phyloP scores from a whole-genome alignment of 73 alveolate species.

The Blepharisma stoltei region DNA sequence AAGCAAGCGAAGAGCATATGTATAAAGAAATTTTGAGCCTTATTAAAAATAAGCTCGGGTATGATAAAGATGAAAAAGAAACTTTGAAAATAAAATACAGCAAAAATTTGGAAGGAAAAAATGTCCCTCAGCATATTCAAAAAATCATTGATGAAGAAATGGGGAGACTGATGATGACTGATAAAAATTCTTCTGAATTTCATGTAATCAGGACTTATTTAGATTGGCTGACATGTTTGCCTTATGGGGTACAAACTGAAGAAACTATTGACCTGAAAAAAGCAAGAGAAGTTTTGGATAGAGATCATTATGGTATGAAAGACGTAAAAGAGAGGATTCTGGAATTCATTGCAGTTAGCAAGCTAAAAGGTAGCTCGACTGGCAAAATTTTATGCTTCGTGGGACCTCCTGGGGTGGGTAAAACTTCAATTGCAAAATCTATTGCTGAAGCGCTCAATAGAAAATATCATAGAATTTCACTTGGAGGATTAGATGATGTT shows the following conservation, averaged over 20 bases:
- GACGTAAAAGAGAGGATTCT: constrained; percentile 73
- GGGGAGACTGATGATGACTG: constrained; percentile 45
- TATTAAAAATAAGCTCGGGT: constrained; percentile 17
- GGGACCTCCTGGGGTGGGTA: constrained; percentile 95
- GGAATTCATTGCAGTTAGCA: constrained; percentile 84
- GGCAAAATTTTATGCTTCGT: constrained; percentile 82
- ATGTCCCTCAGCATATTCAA: constrained; percentile 55
- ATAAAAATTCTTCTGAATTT: constrained; percentile 49
- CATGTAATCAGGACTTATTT: constrained; percentile 62
- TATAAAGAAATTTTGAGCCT: constrained; percentile 25
- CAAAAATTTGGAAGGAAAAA: constrained; percentile 55
- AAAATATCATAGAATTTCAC: constrained; percentile 67
- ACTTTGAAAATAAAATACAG: constrained; percentile 30
- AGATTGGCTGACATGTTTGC: constrained; percentile 74
- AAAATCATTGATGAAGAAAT: constrained; percentile 59
- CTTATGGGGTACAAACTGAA: constrained; percentile 68
- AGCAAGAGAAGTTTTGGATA: constrained; percentile 58
- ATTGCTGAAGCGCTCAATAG: constrained; percentile 78
- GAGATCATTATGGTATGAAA: constrained; percentile 78
- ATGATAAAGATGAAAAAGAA: constrained; percentile 36
- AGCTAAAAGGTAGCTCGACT: constrained; percentile 53
- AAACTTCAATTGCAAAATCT: constrained; percentile 76
- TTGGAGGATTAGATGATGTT: constrained; percentile 82
- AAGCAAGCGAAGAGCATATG: constrained; percentile 28
- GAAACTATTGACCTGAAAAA: constrained; percentile 57